Conservation (phyloP, 495 filamentous ascomycete genomes). For the Eremomyces bilateralis region DNA sequence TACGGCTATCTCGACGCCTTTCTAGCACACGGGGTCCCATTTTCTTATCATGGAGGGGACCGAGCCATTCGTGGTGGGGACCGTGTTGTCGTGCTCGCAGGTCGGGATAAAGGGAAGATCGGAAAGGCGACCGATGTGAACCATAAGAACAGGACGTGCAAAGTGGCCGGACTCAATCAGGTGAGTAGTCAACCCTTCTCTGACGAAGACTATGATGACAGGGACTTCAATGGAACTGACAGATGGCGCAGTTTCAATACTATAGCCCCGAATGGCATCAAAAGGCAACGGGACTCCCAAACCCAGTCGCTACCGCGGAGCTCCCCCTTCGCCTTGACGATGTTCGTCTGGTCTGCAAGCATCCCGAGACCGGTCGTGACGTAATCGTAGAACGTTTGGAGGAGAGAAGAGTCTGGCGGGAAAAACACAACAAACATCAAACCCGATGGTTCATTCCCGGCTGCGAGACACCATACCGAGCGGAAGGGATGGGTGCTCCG, state of each 20-base stretch:
- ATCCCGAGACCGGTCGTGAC: slow-evolving; percentile 44
- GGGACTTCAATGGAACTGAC: slow-evolving; percentile 39
- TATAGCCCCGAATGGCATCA: slow-evolving; percentile 16
- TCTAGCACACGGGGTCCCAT: slow-evolving; percentile 19
- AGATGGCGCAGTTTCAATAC: slow-evolving; percentile 30
- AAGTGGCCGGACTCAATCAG: slow-evolving; percentile 41
- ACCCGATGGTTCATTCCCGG: background rate
- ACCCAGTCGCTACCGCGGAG: slow-evolving; percentile 23
- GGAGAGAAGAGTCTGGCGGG: slow-evolving; percentile 13
- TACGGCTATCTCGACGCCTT: slow-evolving; percentile 29
- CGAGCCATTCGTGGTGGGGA: slow-evolving; percentile 42
- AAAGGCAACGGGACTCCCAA: slow-evolving; percentile 8
- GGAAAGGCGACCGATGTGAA: slow-evolving; percentile 39
- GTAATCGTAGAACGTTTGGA: slow-evolving; percentile 51
- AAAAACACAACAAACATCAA: background rate
- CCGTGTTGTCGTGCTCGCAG: slow-evolving; percentile 55
- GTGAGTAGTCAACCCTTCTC: slow-evolving; percentile 25
- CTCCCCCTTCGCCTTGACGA: slow-evolving; percentile 39
- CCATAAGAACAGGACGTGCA: slow-evolving; percentile 30
- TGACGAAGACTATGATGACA: background rate
- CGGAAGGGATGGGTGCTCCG: slow-evolving; percentile 43
- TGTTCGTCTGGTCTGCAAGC: slow-evolving; percentile 57
- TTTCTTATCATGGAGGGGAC: too few relatives aligned
- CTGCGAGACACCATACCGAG: background rate
- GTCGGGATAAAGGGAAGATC: slow-evolving; percentile 64